Conservation (phyloP, 148 eudicot genomes). For the Vaccinium myrtillus region DNA sequence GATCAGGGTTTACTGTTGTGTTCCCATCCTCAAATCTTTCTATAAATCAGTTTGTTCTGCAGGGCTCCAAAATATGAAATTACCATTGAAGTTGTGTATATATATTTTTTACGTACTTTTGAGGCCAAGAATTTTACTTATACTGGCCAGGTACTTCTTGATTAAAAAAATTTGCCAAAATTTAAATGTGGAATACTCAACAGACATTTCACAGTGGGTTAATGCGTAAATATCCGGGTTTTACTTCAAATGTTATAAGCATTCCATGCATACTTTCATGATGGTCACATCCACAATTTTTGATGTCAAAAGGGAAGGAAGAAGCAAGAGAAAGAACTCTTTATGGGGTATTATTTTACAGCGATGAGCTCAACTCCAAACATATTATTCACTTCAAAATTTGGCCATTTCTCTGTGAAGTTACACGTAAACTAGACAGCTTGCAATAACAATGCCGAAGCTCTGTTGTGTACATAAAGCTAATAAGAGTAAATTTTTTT, state of each 20-base stretch:
- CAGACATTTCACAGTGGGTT: background rate
- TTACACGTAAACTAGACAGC: slow-evolving; percentile 10
- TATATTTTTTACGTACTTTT: no score
- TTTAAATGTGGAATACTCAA: no score
- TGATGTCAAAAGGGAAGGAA: background rate
- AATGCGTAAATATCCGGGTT: background rate
- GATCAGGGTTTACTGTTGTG: background rate
- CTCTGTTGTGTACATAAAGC: background rate
- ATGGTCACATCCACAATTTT: background rate
- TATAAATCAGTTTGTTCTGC: background rate
- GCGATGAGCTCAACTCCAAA: background rate
- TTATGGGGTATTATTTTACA: background rate
- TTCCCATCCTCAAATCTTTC: background rate
- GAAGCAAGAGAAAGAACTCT: background rate
- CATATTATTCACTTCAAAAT: background rate
- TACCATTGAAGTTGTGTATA: no score
- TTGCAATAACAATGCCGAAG: background rate
- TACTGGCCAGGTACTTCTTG: no score
- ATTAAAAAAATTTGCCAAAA: no score
- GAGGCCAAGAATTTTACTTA: no score
- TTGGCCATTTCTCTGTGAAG: background rate
- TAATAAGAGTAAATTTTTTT: background rate
- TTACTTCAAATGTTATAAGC: background rate
- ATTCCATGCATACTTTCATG: background rate
- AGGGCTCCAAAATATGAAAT: background rate